Evolutionary conservation across 371 early-diverging fungal species (phyloP).

Genomic region (Encephalitozoon cuniculi): DNA sequence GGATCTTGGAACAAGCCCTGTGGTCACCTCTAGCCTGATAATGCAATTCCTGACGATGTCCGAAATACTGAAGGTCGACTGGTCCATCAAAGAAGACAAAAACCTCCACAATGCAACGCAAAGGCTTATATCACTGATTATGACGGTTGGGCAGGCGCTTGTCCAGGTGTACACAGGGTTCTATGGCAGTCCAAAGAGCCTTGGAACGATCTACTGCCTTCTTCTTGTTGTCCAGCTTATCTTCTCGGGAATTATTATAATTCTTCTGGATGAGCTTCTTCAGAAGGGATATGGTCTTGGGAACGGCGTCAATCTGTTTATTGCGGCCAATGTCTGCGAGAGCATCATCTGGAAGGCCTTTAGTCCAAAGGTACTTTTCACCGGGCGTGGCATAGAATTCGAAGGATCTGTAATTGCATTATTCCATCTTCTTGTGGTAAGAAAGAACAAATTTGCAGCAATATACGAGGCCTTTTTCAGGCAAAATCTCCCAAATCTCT

Average conservation of each 20-base stretch:
- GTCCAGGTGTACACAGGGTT: slow-evolving; percentile 92
- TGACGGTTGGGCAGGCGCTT: slow-evolving; percentile 89
- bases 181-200: slow-evolving; percentile 82
- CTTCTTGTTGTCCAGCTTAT: slow-evolving; percentile 87
- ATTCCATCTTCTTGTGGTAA: slow-evolving; percentile 82
- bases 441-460: slow-evolving; percentile 89
- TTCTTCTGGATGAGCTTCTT: slow-evolving; percentile 93
- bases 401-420: slow-evolving; percentile 92
- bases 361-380: slow-evolving; percentile 85
- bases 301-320: slow-evolving; percentile 96
- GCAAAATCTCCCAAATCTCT: slow-evolving; percentile 83
- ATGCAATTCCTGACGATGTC: slow-evolving; percentile 92
- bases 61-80: slow-evolving; percentile 89
- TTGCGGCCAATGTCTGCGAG: slow-evolving; percentile 98
- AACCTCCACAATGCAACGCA: slow-evolving; percentile 91
- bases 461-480: slow-evolving; percentile 95
- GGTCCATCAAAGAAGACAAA: slow-evolving; percentile 90
- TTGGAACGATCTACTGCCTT: slow-evolving; percentile 81
- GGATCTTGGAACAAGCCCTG: slow-evolving; percentile 98
- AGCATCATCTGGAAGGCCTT: slow-evolving; percentile 96
- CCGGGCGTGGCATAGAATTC: slow-evolving; percentile 91
- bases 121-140: slow-evolving; percentile 69
- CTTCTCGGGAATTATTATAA: slow-evolving; percentile 85
- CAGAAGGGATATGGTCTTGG: slow-evolving; percentile 99
- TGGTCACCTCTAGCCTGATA: slow-evolving; percentile 96